Conservation (phyloP, 1,284 basidiomycete species). For the Takashimella koratensis region DNA sequence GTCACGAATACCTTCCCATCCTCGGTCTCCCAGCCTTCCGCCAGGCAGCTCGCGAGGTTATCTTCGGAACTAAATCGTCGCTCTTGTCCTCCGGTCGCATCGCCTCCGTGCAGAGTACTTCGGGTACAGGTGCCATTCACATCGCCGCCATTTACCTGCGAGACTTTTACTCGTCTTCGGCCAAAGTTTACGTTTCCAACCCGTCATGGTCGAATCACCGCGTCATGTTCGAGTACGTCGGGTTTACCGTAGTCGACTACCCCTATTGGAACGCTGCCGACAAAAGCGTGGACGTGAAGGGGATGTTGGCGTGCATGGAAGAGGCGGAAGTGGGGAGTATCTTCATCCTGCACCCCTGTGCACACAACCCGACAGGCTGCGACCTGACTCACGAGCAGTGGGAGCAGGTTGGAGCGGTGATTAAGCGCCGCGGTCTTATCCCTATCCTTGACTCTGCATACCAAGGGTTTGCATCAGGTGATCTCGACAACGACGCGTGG, state of each 20-base stretch:
- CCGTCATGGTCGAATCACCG: conserved; percentile 97
- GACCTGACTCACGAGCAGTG: conserved; percentile 89
- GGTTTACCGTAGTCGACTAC: conserved; percentile 74
- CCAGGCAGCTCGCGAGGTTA: conserved; percentile 70
- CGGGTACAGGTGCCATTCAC: conserved; percentile 93
- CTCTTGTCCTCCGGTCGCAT: conserved; percentile 19
- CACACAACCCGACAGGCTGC: conserved; percentile 94
- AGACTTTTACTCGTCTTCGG: conserved; percentile 71
- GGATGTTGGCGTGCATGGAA: conserved; percentile 61
- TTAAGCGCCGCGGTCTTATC: conserved; percentile 73
- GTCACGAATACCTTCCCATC: conserved; percentile 94
- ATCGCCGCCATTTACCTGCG: conserved; percentile 80
- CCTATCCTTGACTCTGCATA: conserved; percentile 96
- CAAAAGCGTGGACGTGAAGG: conserved; percentile 76
- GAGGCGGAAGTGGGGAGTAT: conserved; percentile 66
- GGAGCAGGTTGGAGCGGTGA: conserved; percentile 69
- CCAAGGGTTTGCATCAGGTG: conserved; percentile 56
- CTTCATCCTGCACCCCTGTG: conserved; percentile 86
- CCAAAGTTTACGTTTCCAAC: conserved; percentile 74
- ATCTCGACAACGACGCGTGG: conserved; percentile 52
- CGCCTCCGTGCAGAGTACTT: conserved; percentile 79
- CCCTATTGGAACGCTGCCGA: conserved; percentile 88
- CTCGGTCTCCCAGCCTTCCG: conserved; percentile 81
- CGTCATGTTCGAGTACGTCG: conserved; percentile 80
- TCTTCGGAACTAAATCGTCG: conserved; percentile 61